Evolutionary conservation across 257 asterid species (phyloP).

Genomic region (Hygrophila difformis): DNA sequence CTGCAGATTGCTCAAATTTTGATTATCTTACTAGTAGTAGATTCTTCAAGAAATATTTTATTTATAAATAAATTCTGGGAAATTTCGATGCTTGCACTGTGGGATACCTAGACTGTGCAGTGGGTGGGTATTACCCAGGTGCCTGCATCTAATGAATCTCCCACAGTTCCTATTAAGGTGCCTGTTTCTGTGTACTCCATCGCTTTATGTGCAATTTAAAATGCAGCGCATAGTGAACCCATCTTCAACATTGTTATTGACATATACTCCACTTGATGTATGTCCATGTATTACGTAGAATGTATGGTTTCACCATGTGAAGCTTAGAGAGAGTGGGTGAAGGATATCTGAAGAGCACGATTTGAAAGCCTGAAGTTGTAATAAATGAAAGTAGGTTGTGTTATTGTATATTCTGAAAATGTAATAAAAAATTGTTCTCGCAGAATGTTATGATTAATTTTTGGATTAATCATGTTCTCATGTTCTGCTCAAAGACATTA

Average conservation of each 20-base stretch:
- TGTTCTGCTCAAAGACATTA: neutral
- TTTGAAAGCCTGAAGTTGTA: conserved; percentile 12
- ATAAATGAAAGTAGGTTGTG: conserved; percentile 25
- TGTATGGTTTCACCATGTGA: conserved; percentile 6
- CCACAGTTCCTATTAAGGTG: neutral
- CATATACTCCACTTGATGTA: neutral
- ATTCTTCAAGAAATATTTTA: neutral
- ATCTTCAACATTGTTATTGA: neutral
- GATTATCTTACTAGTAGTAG: neutral
- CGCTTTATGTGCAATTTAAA: conserved; percentile 1
- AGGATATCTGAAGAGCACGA: conserved; percentile 10
- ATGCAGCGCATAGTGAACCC: neutral
- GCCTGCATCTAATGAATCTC: too few species aligned
- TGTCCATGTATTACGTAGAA: conserved; percentile 9
- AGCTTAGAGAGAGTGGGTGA: conserved; percentile 11
- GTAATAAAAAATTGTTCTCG: neutral
- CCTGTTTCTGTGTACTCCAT: neutral
- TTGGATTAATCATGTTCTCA: conserved; percentile 1
- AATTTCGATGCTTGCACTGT: too few species aligned
- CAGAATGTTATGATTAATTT: neutral
- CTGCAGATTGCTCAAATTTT: neutral
- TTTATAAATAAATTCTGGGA: neutral
- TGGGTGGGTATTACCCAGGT: too few species aligned
- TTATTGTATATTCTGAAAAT: neutral
- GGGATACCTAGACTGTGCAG: too few species aligned